phyloP scores from a whole-genome alignment of 1,284 basidiomycete species.

The Caloboletus inedulis region DNA sequence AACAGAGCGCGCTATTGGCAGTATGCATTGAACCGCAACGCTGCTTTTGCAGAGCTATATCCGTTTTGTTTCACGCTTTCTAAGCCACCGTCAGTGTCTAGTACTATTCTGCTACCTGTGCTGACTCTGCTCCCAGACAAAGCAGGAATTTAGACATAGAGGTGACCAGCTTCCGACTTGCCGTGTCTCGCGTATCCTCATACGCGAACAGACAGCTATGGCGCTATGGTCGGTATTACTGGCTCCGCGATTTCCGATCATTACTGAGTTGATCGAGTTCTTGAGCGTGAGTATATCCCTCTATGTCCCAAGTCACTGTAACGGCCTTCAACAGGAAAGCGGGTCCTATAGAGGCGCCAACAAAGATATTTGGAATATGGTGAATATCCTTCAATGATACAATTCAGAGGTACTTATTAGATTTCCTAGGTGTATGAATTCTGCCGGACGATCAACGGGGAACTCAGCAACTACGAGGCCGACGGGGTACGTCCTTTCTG shows the following conservation, averaged over 20 bases:
- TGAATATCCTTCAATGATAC: constrained; percentile 31
- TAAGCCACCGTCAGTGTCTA: constrained; percentile 58
- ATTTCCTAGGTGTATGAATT: constrained; percentile 64
- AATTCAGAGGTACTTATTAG: constrained; percentile 8
- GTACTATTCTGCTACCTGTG: background rate
- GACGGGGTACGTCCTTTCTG: constrained; percentile 51
- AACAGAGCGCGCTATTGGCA: constrained; percentile 50
- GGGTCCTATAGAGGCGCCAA: constrained; percentile 69
- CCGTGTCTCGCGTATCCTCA: constrained; percentile 13
- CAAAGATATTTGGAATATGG: constrained; percentile 84
- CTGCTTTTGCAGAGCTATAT: constrained; percentile 63
- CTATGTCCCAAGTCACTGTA: background rate
- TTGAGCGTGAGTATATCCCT: constrained; percentile 50
- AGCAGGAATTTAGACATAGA: constrained; percentile 78
- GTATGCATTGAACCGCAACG: constrained; percentile 48
- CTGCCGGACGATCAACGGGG: constrained; percentile 58
- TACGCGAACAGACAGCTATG: constrained; percentile 50
- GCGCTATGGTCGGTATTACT: constrained; percentile 74
- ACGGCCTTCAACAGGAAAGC: constrained; percentile 44
- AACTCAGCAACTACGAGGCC: constrained; percentile 61
- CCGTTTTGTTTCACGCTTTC: constrained; percentile 63
- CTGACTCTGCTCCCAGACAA: constrained; percentile 40
- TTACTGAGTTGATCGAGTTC: constrained; percentile 59
- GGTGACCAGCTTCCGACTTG: constrained; percentile 37
- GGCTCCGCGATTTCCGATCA: constrained; percentile 58